Base-by-base conservation (phyloP, 352 stramenopile species). In the Pythium plurisporium region DNA sequence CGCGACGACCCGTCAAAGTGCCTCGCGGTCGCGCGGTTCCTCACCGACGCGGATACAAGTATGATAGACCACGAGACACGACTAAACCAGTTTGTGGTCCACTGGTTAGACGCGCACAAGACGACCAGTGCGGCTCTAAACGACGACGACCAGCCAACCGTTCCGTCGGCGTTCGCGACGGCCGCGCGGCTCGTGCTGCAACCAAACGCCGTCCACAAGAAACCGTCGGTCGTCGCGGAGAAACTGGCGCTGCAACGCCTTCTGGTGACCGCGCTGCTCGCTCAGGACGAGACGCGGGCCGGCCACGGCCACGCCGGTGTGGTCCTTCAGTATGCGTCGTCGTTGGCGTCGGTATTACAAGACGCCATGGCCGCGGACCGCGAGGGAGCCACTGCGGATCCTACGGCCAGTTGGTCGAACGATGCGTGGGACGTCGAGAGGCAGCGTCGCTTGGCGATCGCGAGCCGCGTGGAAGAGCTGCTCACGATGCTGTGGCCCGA, bases 401-500 rank as follows among this genome's bases (percentile, higher is more conserved):
- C 38, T 7, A 5, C 14, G 6, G 11, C 20, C 12, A 29, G 27
- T 27, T 52, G 36, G 57, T 11, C 31, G 3, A 5, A 23, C 8
- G 45, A 56, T 14, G 20, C 27, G 0, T 3, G 66, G 10, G 23
- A 61, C 1, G 44, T 25, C 15, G 70, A 82, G 34, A 65, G 70
- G 15, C 25, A 43, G n/a, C 64, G 69, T 15, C 60, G 73, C 19
- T 38, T 68, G 4, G 30, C 40, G 34, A 62, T 90, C 0, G 67
- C 69, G 15, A 12, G 26, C 15, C 70, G 65, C 5, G 59, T 89
- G 3, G 76, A 91, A 43, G 47, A 42, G 1, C 20, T 72, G 8
- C 55, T 94, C 34, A 64, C 62, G 2, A 57, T 81, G 54, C 59
- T 90, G 43, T 94, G 81, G 83, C 75, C 79, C 0, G 81, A 94